These are phyloP conservation scores for Tetrapisispora phaffii DNA, from an alignment of 805 yeast species.

Conservation along the genomic window DNA sequence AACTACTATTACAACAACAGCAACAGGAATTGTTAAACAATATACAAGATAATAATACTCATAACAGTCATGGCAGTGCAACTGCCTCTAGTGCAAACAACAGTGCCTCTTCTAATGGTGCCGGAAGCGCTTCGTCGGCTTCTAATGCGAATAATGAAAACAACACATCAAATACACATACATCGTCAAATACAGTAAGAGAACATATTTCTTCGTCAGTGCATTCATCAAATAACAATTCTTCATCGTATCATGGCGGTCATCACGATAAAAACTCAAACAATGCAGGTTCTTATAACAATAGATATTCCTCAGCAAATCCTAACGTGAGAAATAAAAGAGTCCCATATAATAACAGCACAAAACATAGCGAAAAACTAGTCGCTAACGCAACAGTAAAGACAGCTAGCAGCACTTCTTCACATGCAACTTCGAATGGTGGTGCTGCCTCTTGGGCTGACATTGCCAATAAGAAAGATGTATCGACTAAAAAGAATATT, in stretches of 20 bases:
- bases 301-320: background rate
- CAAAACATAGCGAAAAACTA: constrained; percentile 15
- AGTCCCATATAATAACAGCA: constrained; percentile 6
- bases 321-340: constrained; percentile 6
- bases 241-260: background rate
- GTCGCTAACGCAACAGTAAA: constrained; percentile 14
- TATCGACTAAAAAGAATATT: constrained; percentile 6
- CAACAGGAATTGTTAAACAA: constrained; percentile 9
- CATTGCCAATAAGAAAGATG: constrained; percentile 12
- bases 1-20: constrained; percentile 12
- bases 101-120: constrained; percentile 3
- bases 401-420: background rate
- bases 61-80: constrained; percentile 10
- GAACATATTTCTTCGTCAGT: constrained; percentile 1
- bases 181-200: constrained; percentile 1
- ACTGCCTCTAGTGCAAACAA: constrained; percentile 13
- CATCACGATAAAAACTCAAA: constrained; percentile 8
- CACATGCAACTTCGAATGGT: background rate
- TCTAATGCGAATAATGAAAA: constrained; percentile 1
- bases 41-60: constrained; percentile 2
- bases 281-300: constrained; percentile 1
- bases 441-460: constrained; percentile 32
- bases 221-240: constrained; percentile 1
- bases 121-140: background rate
- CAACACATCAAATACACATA: constrained; percentile 1